Evolutionary conservation across 106 monocot genomes (phyloP), one percentile per base, ranked within the genome.

Genomic region (Dendrobium nobile): DNA sequence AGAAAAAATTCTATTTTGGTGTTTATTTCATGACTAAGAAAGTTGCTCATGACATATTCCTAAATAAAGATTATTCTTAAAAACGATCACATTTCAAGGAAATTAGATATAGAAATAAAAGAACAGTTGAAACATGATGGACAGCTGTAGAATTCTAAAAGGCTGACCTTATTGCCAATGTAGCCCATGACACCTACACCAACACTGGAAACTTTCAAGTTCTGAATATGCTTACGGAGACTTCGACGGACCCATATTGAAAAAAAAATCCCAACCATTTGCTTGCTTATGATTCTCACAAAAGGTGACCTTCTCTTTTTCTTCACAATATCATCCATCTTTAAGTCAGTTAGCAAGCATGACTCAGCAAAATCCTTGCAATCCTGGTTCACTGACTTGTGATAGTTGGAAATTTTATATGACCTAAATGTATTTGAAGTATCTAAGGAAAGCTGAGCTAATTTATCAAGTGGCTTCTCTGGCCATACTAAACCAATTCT

Each of bases 251-350:
- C 92, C 92, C 90, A 93, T 37, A 93, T 88, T 24, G 92, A 87
- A 72, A 93, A 81, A 85, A 77, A 90, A 67, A 93, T 78, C 19
- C 92, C 92, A 77, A 93, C 90, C 92, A 93, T 93, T 85, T 93
- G 92, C 81, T 93, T 93, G 75, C 92, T 93, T 87, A 90, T 84
- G 45, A 93, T 93, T 65, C 90, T 82, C 59, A 90, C 86, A 83
- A 90, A 93, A 81, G 77, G 51, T 28, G 88, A 81, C 47, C 73
- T 85, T 82, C 78, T 89, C 88, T 81, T 92, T 86, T 82, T 84
- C 26, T 33, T 47, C n/a, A 77, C 20, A 41, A 58, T 56, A 82
- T 80, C 41, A 65, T 81, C 83, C 37, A 83, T 22, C 43, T 84
- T 82, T 73, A 84, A 48, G 26, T 82, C 81, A 76, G 82, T 70